These are phyloP conservation scores for Oryza meyeriana DNA, from an alignment of 176 grass and related monocot species.

Conservation along the genomic window DNA sequence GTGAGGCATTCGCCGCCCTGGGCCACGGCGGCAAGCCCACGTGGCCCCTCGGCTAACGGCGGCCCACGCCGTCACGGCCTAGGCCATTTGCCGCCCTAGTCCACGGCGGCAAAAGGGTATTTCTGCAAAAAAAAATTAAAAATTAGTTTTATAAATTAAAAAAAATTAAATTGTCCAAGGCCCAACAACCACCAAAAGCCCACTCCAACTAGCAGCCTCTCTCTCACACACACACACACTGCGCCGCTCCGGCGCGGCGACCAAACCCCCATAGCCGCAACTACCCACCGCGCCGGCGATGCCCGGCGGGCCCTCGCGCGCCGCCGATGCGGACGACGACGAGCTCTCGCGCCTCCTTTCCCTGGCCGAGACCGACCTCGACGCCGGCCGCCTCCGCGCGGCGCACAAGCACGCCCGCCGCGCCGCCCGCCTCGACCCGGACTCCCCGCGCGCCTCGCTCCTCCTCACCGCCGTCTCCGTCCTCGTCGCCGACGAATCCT, in stretches of 20 bases:
- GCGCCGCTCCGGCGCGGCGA: not conserved
- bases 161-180: too few relatives aligned
- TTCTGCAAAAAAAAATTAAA: too few relatives aligned
- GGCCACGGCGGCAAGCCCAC: too few relatives aligned
- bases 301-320: conserved; percentile 12
- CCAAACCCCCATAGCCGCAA: not conserved
- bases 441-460: conserved; percentile 23
- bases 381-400: conserved; percentile 34
- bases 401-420: conserved; percentile 72
- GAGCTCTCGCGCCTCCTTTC: conserved; percentile 38
- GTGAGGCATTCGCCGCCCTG: too few relatives aligned
- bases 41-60: too few relatives aligned
- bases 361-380: conserved; percentile 59
- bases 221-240: not conserved
- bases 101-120: too few relatives aligned
- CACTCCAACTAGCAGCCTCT: too few relatives aligned
- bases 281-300: not conserved
- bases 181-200: too few relatives aligned
- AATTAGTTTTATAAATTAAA: too few relatives aligned
- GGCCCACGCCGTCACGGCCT: too few relatives aligned
- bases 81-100: too few relatives aligned
- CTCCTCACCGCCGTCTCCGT: conserved; percentile 52
- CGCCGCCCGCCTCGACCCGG: conserved; percentile 45
- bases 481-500: conserved; percentile 55
- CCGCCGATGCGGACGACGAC: not conserved